Base-by-base conservation (phyloP, 2,329 filamentous ascomycete species). In the Daldinia sp. region DNA sequence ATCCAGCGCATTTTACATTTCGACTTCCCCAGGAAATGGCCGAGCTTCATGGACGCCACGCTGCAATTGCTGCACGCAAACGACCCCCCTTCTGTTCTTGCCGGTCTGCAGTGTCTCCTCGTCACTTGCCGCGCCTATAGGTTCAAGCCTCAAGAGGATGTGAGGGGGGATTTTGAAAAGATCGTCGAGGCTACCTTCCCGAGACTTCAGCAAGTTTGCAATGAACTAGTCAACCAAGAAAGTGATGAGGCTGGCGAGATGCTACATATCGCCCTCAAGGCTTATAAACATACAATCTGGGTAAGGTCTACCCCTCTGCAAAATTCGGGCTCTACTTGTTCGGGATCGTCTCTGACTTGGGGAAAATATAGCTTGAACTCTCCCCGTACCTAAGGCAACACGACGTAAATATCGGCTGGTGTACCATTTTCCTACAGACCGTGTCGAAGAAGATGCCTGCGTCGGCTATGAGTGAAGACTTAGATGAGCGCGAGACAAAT, bases 221-320 rank as follows among this genome's bases (percentile, higher is more conserved):
- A 93, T 78, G 92, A 93, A 80, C 84, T 98, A 75, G 92, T 97
- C 51, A 91, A 93, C 73, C 94, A 98, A 83, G 93, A 93, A 78
- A 97, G 93, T 78, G 85, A 97, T 74, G 96, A 99, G 82, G 96
- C 95, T 18, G 95, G 93, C 67, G 96, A 98, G 83, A 98, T 99
- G 92, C 86, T 99, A 74, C 92, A 97, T 78, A 91, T 97, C 65
- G 93, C 97, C 62, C 87, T 99, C 77, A 99, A 99, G 85, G 91
- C 94, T 41, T 99, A 97, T 83, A 99, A 99, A 84, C 95, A 99
- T 83, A 94, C 96, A 54, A 97, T 97, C 76, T 99, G 97, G 86
- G 93, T 97, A 84, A 77, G 90, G 90, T 84, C 26, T 66, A n/a
- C 56, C 48, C 12, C 7, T 30, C 23, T 42, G 28, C 2, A 33